Evolutionary conservation across 306 rosid genomes (phyloP).

Genomic region (Quercus agrifolia): DNA sequence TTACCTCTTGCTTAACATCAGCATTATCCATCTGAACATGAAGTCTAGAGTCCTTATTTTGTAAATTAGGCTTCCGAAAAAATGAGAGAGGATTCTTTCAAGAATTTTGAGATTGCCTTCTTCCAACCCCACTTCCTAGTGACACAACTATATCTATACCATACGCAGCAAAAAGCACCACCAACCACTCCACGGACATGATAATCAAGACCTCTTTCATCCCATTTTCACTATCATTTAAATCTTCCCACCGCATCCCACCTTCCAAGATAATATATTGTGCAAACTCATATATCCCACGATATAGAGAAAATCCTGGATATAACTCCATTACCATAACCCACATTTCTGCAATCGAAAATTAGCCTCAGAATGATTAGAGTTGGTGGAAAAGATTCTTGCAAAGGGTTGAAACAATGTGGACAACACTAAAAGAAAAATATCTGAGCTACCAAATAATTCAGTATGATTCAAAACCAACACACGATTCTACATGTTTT

Average conservation of each 20-base stretch:
- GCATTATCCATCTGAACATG: constrained; percentile 67
- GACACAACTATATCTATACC: constrained; percentile 56
- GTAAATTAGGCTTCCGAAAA: constrained; percentile 49
- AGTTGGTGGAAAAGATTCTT: background rate
- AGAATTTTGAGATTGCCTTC: constrained; percentile 54
- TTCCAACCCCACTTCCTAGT: constrained; percentile 41
- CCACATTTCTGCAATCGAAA: constrained; percentile 45
- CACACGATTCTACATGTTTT: no score
- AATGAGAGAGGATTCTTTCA: constrained; percentile 38
- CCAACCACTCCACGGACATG: constrained; percentile 68
- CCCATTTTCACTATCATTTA: constrained; percentile 57
- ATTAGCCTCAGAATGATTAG: background rate
- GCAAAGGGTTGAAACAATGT: background rate
- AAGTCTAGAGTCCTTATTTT: constrained; percentile 56
- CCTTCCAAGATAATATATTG: constrained; percentile 45
- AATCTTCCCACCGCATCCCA: constrained; percentile 82
- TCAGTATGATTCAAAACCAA: no score
- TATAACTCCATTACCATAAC: constrained; percentile 62
- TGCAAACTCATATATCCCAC: constrained; percentile 76
- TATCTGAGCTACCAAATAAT: no score
- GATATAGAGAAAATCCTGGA: constrained; percentile 77
- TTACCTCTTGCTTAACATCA: constrained; percentile 81
- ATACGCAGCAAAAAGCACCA: constrained; percentile 56
- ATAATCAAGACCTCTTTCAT: constrained; percentile 65
- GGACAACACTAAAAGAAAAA: no score